Conservation (phyloP, 2,329 filamentous ascomycete genomes). For the Shiraia bambusicola region DNA sequence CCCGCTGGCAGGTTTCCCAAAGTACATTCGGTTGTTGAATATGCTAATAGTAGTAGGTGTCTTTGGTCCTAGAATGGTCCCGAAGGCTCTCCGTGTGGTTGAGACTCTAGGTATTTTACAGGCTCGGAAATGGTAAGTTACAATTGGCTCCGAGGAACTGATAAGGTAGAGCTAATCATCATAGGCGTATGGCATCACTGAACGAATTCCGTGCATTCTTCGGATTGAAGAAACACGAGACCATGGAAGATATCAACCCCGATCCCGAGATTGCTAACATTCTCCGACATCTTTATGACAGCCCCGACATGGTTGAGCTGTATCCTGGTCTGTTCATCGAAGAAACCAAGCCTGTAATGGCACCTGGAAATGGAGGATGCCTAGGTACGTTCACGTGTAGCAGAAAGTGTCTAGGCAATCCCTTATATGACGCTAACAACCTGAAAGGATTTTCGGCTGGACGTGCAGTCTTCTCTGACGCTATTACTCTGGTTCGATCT, state of each 20-base stretch:
- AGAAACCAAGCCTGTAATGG: constrained; percentile 66
- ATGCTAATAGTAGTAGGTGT: background rate
- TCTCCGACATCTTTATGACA: constrained; percentile 60
- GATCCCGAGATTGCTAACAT: constrained; percentile 66
- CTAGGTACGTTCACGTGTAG: constrained; percentile 43
- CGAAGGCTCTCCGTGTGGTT: constrained; percentile 67
- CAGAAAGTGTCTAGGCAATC: too few species aligned
- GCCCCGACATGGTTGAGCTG: constrained; percentile 73
- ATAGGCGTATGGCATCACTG: constrained; percentile 63
- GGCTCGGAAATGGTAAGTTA: constrained; percentile 62
- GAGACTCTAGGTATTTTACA: constrained; percentile 77
- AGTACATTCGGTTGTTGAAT: too few species aligned
- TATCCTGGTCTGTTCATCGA: constrained; percentile 74
- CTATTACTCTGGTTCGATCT: constrained; percentile 69
- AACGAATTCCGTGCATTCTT: constrained; percentile 83
- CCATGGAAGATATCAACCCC: constrained; percentile 78
- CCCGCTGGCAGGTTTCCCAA: constrained; percentile 45
- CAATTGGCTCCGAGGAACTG: too few species aligned
- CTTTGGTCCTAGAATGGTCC: constrained; percentile 64
- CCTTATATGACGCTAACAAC: too few species aligned
- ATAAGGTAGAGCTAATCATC: too few species aligned
- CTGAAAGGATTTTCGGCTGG: constrained; percentile 68
- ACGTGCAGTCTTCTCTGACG: constrained; percentile 70
- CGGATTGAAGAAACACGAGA: constrained; percentile 68
- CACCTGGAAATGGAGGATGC: constrained; percentile 58